Evolutionary conservation across 2,329 filamentous ascomycete genomes (phyloP).

Genomic region (Alternaria hordeiaustralica): DNA sequence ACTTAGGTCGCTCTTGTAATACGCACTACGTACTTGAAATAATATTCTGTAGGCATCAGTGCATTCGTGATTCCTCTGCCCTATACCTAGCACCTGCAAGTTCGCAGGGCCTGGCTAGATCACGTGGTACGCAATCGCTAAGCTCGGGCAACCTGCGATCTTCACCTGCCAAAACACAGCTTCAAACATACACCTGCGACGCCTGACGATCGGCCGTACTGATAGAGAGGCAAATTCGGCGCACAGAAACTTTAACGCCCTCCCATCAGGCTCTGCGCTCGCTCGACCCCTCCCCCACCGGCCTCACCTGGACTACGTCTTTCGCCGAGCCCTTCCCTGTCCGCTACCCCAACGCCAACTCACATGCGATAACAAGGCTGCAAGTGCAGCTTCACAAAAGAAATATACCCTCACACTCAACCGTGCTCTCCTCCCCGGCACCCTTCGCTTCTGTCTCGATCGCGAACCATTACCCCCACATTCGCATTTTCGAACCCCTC

Average conservation of each 20-base stretch:
- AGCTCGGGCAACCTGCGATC: slow-evolving; percentile 23
- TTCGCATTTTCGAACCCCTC: slow-evolving; percentile 39
- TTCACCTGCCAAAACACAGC: slow-evolving; percentile 20
- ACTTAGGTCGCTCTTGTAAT: not conserved
- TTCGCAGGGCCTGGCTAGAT: slow-evolving; percentile 5
- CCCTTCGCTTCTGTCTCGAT: slow-evolving; percentile 6
- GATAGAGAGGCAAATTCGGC: not conserved
- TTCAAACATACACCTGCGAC: slow-evolving; percentile 10
- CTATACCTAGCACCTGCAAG: not conserved
- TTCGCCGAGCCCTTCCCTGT: slow-evolving; percentile 11
- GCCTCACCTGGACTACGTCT: slow-evolving; percentile 17
- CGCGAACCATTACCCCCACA: slow-evolving; percentile 30
- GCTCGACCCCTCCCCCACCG: slow-evolving; percentile 23
- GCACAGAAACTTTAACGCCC: not conserved
- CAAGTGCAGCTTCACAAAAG: slow-evolving; percentile 20
- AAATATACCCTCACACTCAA: not conserved
- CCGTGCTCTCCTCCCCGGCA: not conserved
- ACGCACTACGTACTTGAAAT: not conserved
- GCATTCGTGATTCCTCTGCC: not conserved
- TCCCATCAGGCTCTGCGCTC: slow-evolving; percentile 14
- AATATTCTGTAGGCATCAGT: not conserved
- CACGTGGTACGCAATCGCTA: slow-evolving; percentile 26
- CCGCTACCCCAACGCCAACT: slow-evolving; percentile 8
- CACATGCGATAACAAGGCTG: slow-evolving; percentile 28
- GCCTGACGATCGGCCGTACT: not conserved